These are phyloP conservation scores for Ceratocystis cacaofunesta DNA, from an alignment of 2,329 filamentous ascomycete genomes.

Conservation along the genomic window DNA sequence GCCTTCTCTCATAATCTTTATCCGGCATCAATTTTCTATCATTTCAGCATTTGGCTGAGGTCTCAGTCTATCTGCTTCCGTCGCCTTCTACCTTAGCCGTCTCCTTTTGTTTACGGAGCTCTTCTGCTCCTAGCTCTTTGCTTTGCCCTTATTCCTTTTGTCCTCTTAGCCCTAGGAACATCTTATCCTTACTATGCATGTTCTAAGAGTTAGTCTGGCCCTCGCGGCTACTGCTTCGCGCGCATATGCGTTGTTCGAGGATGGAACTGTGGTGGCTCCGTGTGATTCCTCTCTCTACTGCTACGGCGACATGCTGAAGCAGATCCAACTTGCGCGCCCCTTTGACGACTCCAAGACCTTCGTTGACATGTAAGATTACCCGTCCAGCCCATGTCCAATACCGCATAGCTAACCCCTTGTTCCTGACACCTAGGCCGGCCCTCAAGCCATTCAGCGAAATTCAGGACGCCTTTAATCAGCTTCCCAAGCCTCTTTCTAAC, in stretches of 20 bases:
- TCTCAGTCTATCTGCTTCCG: background rate
- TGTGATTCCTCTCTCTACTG: slow-evolving; percentile 57
- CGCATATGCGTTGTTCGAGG: slow-evolving; percentile 36
- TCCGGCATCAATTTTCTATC: background rate
- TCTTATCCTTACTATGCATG: background rate
- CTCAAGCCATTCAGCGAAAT: slow-evolving; percentile 44
- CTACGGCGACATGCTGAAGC: slow-evolving; percentile 45
- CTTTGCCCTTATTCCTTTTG: background rate
- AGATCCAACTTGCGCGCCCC: slow-evolving; percentile 47
- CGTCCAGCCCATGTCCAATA: background rate
- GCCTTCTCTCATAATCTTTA: background rate
- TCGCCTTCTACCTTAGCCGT: background rate
- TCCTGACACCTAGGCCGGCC: slow-evolving; percentile 35
- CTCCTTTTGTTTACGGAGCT: background rate
- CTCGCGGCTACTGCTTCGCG: slow-evolving; percentile 9
- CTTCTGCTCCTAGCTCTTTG: background rate
- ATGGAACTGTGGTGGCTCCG: slow-evolving; percentile 46
- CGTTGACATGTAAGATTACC: slow-evolving; percentile 44
- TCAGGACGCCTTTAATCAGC: slow-evolving; percentile 42
- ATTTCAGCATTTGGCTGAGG: background rate
- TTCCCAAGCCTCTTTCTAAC: slow-evolving; percentile 47
- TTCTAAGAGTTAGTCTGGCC: background rate
- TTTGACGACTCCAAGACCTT: slow-evolving; percentile 58
- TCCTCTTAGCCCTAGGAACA: too few species aligned
- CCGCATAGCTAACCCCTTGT: slow-evolving; percentile 9